Evolutionary conservation across 2,329 filamentous ascomycete species (phyloP), one percentile per base, ranked within the genome.

Genomic region (Fusarium irregulare): DNA sequence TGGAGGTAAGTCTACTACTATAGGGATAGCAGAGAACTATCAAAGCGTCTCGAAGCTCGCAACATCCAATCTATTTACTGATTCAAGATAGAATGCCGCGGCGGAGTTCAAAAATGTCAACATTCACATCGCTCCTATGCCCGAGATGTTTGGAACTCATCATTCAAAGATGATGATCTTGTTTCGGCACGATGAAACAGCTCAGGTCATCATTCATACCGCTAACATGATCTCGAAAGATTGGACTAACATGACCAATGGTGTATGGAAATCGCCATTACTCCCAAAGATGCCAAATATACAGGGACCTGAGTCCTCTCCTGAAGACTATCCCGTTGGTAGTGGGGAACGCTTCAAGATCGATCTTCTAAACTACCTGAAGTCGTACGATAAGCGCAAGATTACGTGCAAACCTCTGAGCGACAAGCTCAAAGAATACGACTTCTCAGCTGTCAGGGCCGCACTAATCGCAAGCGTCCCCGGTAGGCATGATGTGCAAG

Each of bases 151-250:
- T 76, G 94, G 94, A 4, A 97, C 93, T 0, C 94, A 97, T 78
- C 93, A 91, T 72, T 85, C 92, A 14, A 96, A 97, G 79, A 96
- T 97, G 92, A 87, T 97, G 79, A 83, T 97, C n/a, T 79, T 97
- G 6, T 84, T 97, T 66, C 87, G 92, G 7, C 89, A 92, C 77
- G 93, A 97, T 76, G 89, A 91, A 66, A 88, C 85, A 0, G 92
- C 91, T 1, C 92, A 97, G 79, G 82, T 97, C 8, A 80, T 97
- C 59, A 94, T 97, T 30, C 93, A 97, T 73, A 97, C 94, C 0
- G 93, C 94, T 20, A 97, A 97, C 73, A 93, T 97, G 91, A 95
- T 97, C n/a, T 76, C 85, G 6, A 89, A 90, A 58, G 94, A 97
- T 78, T 97, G 94, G 94, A 87, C 84, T 3, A 96, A 96, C 72